These are phyloP conservation scores for Magnolia changhungtana DNA, from an alignment of 164 flowering plant species.

Conservation along the genomic window DNA sequence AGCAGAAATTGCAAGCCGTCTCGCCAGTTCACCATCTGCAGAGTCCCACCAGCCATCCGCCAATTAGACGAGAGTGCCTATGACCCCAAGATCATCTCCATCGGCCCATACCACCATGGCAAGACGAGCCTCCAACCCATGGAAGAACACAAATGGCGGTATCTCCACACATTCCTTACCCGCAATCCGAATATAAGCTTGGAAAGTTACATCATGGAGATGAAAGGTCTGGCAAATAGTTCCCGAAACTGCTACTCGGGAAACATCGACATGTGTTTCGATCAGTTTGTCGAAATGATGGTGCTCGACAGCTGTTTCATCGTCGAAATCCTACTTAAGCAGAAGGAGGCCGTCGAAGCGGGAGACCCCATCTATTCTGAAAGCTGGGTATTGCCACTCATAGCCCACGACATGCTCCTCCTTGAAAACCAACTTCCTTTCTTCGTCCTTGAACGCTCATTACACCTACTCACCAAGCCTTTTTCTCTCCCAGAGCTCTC, in stretches of 20 bases:
- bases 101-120: slow-evolving; percentile 22
- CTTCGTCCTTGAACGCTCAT: slow-evolving; percentile 1
- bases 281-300: slow-evolving; percentile 11
- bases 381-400: not conserved
- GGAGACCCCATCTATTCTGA: not conserved
- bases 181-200: not conserved
- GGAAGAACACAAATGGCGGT: slow-evolving; percentile 18
- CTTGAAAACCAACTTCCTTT: slow-evolving; percentile 13
- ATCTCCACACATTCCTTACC: not conserved
- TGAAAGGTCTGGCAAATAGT: not conserved
- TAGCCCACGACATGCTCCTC: slow-evolving; percentile 1
- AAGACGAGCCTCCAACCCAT: slow-evolving; percentile 10
- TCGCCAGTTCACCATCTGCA: slow-evolving; percentile 10
- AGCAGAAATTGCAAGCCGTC: not conserved
- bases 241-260: slow-evolving; percentile 3
- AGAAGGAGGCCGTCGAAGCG: not conserved
- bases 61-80: slow-evolving; percentile 9
- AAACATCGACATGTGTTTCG: not conserved
- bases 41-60: slow-evolving; percentile 12
- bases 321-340: not conserved
- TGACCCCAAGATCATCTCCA: slow-evolving; percentile 16
- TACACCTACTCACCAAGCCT: not conserved
- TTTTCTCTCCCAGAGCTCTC: not conserved
- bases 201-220: not conserved
- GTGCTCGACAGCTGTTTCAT: slow-evolving; percentile 10